Evolutionary conservation across 1,139 yeast genomes (phyloP), one percentile per base, ranked within the genome.

Genomic region (Yamadazyma atlantica): DNA sequence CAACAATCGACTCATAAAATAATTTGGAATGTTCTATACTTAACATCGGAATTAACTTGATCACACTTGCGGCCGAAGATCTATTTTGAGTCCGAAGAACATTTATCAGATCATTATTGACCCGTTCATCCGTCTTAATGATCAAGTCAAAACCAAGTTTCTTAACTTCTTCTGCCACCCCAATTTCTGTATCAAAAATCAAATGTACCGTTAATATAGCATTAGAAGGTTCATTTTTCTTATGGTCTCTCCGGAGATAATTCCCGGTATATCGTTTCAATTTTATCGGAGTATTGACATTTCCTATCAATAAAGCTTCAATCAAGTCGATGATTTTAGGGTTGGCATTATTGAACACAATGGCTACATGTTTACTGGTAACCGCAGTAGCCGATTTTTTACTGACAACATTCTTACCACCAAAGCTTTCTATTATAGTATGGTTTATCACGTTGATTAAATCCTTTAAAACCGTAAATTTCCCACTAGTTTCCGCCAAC

Each of bases 401-500:
- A 12, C 29, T 29, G 29, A 19, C 34, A 22, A 19, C 9, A n/a
- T n/a, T n/a, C 11, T 26, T 34, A n/a, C 25, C 24, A 3, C 34
- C 24, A 16, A n/a, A 18, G 14, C 34, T 36, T 12, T 32, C 19
- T 10, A 37, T 26, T 15, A 36, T 34, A 29, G 39, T 34, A 3
- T 28, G 25, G 33, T 44, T 37, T 3, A 69, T 55, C 6, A 78
- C 75, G 39, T 68, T 68, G 30, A 82, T 54, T 39, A 83, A 57
- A 55, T 84, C 85, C 39, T 72, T 73, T 43, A 88, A 62, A 1
- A 83, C 86, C 42, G 73, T 73, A 60, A 89, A 89, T 57, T 89
- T 90, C 19, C 97, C 97, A 55, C 95, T 83, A 4, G 94, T 82
- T 36, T 84, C 90, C 10, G 85, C 85, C 37, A 90, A 60, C 52